These are phyloP conservation scores for Ulota crispa DNA, from an alignment of 225 moss, liverwort and hornwort genomes.

Conservation along the genomic window DNA sequence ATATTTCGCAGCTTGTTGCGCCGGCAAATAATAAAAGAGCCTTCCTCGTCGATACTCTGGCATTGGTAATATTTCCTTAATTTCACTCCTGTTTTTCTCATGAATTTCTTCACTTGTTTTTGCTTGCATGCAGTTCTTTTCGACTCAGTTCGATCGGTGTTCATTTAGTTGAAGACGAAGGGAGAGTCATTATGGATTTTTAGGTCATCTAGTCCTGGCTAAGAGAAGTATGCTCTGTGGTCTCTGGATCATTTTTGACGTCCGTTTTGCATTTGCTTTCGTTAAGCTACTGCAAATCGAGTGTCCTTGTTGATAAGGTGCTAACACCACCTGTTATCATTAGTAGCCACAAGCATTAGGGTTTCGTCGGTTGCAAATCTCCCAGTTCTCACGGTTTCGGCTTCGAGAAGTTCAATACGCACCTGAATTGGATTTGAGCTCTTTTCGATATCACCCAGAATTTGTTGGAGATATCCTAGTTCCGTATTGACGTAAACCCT, in stretches of 20 bases:
- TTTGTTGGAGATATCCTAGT: not conserved
- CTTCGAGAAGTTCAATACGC: not conserved
- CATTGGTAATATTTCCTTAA: slow-evolving; percentile 54
- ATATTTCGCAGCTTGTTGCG: slow-evolving; percentile 92
- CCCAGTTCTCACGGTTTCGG: not conserved
- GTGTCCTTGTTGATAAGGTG: not conserved
- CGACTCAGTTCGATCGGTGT: not conserved
- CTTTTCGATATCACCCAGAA: not conserved
- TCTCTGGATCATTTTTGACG: too few species aligned
- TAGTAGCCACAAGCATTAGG: not conserved
- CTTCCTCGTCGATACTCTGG: slow-evolving; percentile 93
- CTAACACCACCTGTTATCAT: not conserved
- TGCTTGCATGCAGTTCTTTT: not conserved
- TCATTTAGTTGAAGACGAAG: not conserved
- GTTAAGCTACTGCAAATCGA: not conserved
- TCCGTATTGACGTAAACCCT: not conserved
- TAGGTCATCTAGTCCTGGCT: not conserved
- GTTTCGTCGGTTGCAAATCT: not conserved
- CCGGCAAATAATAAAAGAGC: slow-evolving; percentile 84
- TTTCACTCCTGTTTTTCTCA: not conserved
- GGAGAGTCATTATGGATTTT: not conserved
- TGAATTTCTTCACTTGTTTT: not conserved
- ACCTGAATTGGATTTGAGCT: not conserved
- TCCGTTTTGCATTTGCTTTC: not conserved
- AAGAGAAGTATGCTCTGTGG: not conserved